Evolutionary conservation across 768 basidiomycete species (phyloP).

Genomic region (Auricularia sp.): DNA sequence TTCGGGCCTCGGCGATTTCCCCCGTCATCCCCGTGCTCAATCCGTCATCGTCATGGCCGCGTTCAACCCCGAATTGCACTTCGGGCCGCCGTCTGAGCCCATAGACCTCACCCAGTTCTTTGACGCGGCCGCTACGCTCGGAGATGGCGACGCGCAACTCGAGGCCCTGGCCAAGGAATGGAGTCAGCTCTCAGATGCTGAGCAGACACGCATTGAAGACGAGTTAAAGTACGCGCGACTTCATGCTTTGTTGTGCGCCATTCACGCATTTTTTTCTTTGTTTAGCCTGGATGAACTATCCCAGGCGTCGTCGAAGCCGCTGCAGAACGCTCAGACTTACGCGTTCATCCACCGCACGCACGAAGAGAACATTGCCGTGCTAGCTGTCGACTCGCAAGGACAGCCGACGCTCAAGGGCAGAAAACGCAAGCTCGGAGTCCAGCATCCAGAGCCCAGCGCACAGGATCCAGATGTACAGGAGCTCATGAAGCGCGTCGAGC

Average conservation of each 20-base stretch:
- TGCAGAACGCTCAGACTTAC: constrained; percentile 48
- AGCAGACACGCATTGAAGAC: constrained; percentile 4
- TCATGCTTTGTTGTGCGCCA: background rate
- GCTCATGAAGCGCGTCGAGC: constrained; percentile 44
- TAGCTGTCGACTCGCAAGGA: constrained; percentile 17
- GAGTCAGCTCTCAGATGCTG: constrained; percentile 1
- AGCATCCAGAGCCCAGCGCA: constrained; percentile 20
- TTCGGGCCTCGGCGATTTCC: background rate
- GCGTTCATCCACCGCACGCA: constrained; percentile 47
- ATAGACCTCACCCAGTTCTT: constrained; percentile 41
- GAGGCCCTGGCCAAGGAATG: constrained; percentile 12
- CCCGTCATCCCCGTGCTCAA: background rate
- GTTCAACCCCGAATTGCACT: constrained; percentile 34
- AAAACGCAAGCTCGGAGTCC: constrained; percentile 8
- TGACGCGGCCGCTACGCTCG: constrained; percentile 13
- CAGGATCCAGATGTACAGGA: constrained; percentile 36
- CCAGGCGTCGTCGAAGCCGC: constrained; percentile 32
- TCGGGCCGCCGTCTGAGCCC: constrained; percentile 54
- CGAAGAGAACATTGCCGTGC: constrained; percentile 31
- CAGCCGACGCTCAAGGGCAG: constrained; percentile 20
- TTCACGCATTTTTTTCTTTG: background rate
- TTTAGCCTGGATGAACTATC: constrained; percentile 45
- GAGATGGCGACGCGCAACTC: constrained; percentile 6
- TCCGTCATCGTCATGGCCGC: background rate
- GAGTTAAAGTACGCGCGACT: constrained; percentile 10